Percentiles rank a stretch among this genome's conserved stretches.
Evolutionary conservation across 208 protist genomes (phyloP).

Genomic region (Wallacemonas sp.): DNA sequence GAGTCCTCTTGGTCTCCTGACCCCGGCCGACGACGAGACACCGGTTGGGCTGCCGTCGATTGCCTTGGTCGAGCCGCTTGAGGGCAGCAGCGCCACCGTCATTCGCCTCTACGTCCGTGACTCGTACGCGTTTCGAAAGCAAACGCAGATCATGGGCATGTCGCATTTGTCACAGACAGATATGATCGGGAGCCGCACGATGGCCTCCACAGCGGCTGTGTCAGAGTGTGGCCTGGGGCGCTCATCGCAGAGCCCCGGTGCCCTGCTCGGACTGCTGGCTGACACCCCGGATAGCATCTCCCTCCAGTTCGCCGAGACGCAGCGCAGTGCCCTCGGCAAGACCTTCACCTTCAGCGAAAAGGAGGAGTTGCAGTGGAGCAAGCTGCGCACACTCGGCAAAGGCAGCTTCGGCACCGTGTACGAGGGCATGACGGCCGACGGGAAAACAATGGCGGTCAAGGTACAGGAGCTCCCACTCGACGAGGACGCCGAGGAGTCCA

Average conservation of each 20-base stretch:
- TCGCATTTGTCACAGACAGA: conserved; percentile 8
- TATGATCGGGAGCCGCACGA: neutral
- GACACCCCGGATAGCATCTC: conserved; percentile 29
- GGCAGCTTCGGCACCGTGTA: conserved; percentile 89
- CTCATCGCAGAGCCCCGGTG: conserved; percentile 5
- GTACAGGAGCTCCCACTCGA: conserved; percentile 77
- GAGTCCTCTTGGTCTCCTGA: no score
- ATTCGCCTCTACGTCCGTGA: conserved; percentile 86
- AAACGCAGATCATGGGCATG: conserved; percentile 1
- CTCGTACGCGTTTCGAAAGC: conserved; percentile 42
- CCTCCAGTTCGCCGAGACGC: conserved; percentile 34
- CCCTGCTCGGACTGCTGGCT: neutral
- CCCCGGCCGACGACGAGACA: neutral
- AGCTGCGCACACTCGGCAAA: conserved; percentile 79
- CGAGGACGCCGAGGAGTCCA: conserved; percentile 59
- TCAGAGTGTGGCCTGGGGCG: neutral
- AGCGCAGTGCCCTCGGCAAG: conserved; percentile 18
- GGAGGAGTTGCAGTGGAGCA: conserved; percentile 71
- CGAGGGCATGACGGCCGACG: conserved; percentile 86
- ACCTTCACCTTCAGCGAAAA: conserved; percentile 46
- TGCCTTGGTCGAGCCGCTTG: neutral
- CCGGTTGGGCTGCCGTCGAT: neutral
- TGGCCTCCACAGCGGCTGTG: neutral
- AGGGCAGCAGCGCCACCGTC: conserved; percentile 54
- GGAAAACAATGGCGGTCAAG: conserved; percentile 88